Evolutionary conservation across 1,139 yeast genomes (phyloP).

Genomic region (Hanseniaspora uvarum): DNA sequence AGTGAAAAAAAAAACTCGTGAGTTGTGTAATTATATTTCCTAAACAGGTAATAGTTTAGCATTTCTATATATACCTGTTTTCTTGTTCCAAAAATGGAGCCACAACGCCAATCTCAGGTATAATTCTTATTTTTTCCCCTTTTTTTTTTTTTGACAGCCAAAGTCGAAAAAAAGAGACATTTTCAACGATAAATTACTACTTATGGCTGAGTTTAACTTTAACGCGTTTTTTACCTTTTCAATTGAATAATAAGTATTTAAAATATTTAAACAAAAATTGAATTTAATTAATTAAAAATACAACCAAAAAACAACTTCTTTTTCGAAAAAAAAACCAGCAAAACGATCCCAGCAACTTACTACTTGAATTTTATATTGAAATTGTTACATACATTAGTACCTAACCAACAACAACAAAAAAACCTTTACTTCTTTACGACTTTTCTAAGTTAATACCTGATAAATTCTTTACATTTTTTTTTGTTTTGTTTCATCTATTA

Average conservation of each 20-base stretch:
- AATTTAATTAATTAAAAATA: neutral
- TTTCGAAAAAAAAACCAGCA: neutral
- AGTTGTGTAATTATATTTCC: constrained; percentile 5
- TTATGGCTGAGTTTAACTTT: neutral
- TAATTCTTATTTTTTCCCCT: neutral
- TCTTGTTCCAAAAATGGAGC: no score
- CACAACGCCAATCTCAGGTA: constrained; percentile 3
- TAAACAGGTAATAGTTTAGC: neutral
- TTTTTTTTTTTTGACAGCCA: neutral
- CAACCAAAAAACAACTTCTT: neutral
- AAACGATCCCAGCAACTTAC: neutral
- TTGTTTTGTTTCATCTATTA: neutral
- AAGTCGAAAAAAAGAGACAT: neutral
- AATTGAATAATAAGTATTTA: neutral
- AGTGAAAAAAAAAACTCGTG: neutral
- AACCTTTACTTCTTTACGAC: neutral
- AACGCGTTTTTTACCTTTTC: constrained; percentile 2
- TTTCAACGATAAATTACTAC: neutral
- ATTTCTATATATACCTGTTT: neutral
- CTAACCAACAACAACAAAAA: neutral
- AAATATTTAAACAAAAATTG: neutral
- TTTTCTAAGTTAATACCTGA: neutral
- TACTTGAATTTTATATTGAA: neutral
- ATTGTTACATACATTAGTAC: neutral
- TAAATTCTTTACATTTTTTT: neutral